Evolutionary conservation across 352 stramenopile genomes (phyloP).

Genomic region (Pythium aristosporum): DNA sequence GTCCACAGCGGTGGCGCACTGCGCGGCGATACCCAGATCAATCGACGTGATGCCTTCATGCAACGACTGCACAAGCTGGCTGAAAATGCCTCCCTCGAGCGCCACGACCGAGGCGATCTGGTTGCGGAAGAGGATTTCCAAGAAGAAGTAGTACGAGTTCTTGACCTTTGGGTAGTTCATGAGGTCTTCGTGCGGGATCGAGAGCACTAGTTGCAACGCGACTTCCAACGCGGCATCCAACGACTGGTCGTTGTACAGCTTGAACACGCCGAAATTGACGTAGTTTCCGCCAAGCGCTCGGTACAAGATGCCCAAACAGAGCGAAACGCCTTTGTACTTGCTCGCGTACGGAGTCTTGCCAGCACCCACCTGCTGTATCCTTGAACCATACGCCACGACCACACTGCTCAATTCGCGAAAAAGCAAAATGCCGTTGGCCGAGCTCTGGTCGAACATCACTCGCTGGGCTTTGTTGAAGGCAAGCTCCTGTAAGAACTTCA

Average conservation of each 20-base stretch:
- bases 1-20: slow-evolving; percentile 96
- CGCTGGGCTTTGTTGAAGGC: slow-evolving; percentile 95
- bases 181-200: slow-evolving; percentile 95
- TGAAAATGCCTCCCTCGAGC: slow-evolving; percentile 93
- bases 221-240: slow-evolving; percentile 95
- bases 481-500: slow-evolving; percentile 97
- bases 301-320: slow-evolving; percentile 92
- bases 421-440: slow-evolving; percentile 97
- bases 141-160: slow-evolving; percentile 97
- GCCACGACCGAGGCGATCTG: slow-evolving; percentile 94
- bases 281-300: slow-evolving; percentile 93
- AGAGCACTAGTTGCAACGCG: slow-evolving; percentile 93
- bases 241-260: slow-evolving; percentile 97
- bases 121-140: slow-evolving; percentile 98
- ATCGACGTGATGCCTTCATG: slow-evolving; percentile 87
- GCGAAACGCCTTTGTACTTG: slow-evolving; percentile 97
- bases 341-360: slow-evolving; percentile 92
- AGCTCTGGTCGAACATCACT: slow-evolving; percentile 98
- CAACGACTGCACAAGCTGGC: slow-evolving; percentile 94
- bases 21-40: slow-evolving; percentile 92
- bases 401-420: slow-evolving; percentile 96
- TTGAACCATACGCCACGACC: slow-evolving; percentile 93
- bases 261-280: slow-evolving; percentile 99
- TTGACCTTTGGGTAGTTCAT: slow-evolving; percentile 98
- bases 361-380: slow-evolving; percentile 81